Conservation (phyloP, 352 stramenopile species). For the Phytophthora citricola region DNA sequence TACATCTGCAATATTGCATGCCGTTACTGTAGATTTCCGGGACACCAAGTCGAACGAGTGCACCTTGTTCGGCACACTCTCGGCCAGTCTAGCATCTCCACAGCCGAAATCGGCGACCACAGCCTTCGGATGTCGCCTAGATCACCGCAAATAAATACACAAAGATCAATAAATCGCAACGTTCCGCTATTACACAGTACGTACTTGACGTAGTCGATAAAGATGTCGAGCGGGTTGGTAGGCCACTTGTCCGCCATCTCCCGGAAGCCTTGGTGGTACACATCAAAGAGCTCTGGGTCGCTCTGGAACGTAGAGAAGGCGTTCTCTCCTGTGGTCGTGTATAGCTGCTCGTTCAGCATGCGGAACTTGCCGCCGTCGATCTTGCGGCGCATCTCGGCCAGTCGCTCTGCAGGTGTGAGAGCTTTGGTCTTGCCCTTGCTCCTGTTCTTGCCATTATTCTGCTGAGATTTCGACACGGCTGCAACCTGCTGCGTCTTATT, state of each 20-base stretch:
- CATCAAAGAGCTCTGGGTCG: constrained; percentile 96
- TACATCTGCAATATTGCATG: constrained; percentile 97
- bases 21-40: constrained; percentile 89
- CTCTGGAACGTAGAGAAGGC: constrained; percentile 93
- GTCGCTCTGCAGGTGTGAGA: constrained; percentile 35
- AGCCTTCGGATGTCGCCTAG: constrained; percentile 64
- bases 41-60: constrained; percentile 99
- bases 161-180: constrained; percentile 5
- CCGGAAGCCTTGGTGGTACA: constrained; percentile 98
- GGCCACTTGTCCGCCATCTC: constrained; percentile 97
- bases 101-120: constrained; percentile 98
- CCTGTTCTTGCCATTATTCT: constrained; percentile 31
- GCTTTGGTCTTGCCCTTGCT: constrained; percentile 29
- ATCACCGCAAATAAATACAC: constrained; percentile 4
- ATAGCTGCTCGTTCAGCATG: constrained; percentile 99
- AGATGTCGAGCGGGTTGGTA: constrained; percentile 97
- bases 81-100: constrained; percentile 95
- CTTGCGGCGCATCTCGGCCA: constrained; percentile 87
- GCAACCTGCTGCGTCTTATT: constrained; percentile 30
- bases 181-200: constrained; percentile 11
- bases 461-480: constrained; percentile 23
- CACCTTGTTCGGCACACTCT: constrained; percentile 90
- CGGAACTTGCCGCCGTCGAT: constrained; percentile 96
- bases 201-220: constrained; percentile 95
- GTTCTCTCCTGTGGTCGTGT: constrained; percentile 93